phyloP scores from a whole-genome alignment of 208 protist genomes.

The Wallacemonas sp. region DNA sequence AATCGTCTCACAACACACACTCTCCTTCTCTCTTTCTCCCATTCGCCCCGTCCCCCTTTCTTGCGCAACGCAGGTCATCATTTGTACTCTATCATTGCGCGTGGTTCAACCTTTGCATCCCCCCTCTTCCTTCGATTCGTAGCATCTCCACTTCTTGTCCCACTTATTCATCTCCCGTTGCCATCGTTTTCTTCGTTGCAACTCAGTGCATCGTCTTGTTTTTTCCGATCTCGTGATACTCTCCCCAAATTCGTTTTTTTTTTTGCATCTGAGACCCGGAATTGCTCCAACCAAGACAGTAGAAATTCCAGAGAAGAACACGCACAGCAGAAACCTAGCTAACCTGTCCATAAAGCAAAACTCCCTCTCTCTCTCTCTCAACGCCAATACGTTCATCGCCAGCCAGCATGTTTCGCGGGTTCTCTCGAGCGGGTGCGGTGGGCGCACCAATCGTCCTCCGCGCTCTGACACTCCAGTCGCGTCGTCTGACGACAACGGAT shows the following conservation, averaged over 20 bases:
- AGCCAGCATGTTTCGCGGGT: not conserved
- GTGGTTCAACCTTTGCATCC: too few relatives aligned
- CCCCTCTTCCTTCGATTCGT: too few relatives aligned
- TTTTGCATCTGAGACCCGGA: not conserved
- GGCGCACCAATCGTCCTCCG: not conserved
- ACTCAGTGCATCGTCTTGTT: not conserved
- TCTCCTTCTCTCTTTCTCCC: too few relatives aligned
- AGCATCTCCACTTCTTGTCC: too few relatives aligned
- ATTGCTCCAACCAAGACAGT: not conserved
- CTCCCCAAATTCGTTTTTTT: not conserved
- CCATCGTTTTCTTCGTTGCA: too few relatives aligned
- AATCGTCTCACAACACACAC: too few relatives aligned
- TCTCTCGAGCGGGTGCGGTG: not conserved
- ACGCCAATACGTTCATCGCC: too few relatives aligned
- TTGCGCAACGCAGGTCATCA: too few relatives aligned
- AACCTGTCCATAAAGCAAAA: not conserved
- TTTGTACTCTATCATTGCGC: too few relatives aligned
- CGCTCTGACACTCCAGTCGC: not conserved
- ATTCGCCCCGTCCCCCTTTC: too few relatives aligned
- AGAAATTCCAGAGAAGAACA: conserved; percentile 5
- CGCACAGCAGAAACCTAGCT: not conserved
- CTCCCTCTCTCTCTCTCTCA: too few relatives aligned
- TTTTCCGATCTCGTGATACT: conserved; percentile 6
- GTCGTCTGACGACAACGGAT: not conserved
- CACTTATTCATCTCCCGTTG: too few relatives aligned